These are phyloP conservation scores for Pseudotsuga menziesii DNA, from an alignment of 75 land plant species.

Conservation along the genomic window DNA sequence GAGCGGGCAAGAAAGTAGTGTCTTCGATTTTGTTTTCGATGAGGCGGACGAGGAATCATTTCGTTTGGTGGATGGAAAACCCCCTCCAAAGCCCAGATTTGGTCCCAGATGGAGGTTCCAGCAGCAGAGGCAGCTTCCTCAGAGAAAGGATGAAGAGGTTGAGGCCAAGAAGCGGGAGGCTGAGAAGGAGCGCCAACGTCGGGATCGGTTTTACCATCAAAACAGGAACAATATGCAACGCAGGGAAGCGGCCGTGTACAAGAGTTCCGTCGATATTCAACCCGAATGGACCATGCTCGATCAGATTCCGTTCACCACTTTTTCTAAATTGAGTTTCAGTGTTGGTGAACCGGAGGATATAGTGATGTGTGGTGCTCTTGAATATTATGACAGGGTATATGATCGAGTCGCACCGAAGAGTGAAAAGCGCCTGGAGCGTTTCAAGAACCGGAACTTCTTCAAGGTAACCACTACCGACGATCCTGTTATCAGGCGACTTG, in stretches of 20 bases:
- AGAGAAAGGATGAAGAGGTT: slow-evolving; percentile 89
- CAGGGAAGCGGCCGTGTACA: slow-evolving; percentile 55
- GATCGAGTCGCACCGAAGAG: slow-evolving; percentile 94
- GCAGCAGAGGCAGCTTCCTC: slow-evolving; percentile 66
- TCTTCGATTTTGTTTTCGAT: slow-evolving; percentile 71
- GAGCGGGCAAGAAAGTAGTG: slow-evolving; percentile 31
- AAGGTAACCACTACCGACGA: slow-evolving; percentile 97
- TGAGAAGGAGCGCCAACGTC: slow-evolving; percentile 82
- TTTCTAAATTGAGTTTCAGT: slow-evolving; percentile 72
- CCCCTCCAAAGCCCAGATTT: slow-evolving; percentile 77
- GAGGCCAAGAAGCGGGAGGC: slow-evolving; percentile 77
- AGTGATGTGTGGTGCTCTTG: slow-evolving; percentile 75
- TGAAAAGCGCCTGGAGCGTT: slow-evolving; percentile 75
- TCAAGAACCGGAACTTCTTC: slow-evolving; percentile 87
- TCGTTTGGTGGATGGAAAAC: slow-evolving; percentile 80
- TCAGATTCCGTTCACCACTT: slow-evolving; percentile 93
- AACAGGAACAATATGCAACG: slow-evolving; percentile 38
- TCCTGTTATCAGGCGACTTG: slow-evolving; percentile 86
- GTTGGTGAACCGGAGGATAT: slow-evolving; percentile 86
- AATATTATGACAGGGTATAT: slow-evolving; percentile 73
- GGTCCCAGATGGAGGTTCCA: slow-evolving; percentile 73
- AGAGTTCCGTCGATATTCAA: slow-evolving; percentile 89
- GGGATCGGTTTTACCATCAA: slow-evolving; percentile 59
- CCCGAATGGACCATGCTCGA: slow-evolving; percentile 99
- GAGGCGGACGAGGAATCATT: slow-evolving; percentile 71